phyloP scores from a whole-genome alignment of 2,329 filamentous ascomycete genomes.

The Aureobasidium pullulans region DNA sequence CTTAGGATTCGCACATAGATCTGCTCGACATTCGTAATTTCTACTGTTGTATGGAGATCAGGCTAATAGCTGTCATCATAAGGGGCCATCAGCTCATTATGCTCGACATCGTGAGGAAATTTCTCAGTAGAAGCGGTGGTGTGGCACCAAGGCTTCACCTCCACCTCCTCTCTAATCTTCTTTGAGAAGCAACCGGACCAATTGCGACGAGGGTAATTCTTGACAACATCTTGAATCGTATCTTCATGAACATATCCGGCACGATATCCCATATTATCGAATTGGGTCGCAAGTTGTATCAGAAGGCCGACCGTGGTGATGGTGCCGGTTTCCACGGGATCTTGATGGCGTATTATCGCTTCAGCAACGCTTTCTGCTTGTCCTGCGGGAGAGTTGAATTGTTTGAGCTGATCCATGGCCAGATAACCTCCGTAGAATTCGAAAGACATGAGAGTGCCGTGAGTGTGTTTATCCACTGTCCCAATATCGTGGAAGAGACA shows the following conservation, averaged over 20 bases:
- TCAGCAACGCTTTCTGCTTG: slow-evolving; percentile 65
- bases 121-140: slow-evolving; percentile 11
- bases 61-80: slow-evolving; percentile 16
- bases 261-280: slow-evolving; percentile 24
- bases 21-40: too few species aligned
- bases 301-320: slow-evolving; percentile 23
- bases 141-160: slow-evolving; percentile 25
- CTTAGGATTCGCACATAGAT: too few species aligned
- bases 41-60: neutral
- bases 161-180: slow-evolving; percentile 22
- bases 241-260: slow-evolving; percentile 19
- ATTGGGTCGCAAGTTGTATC: slow-evolving; percentile 23
- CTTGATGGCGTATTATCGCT: slow-evolving; percentile 65
- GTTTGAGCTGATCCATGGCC: slow-evolving; percentile 48
- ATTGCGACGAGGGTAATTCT: slow-evolving; percentile 20
- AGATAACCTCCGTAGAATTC: slow-evolving; percentile 61
- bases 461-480: slow-evolving; percentile 51
- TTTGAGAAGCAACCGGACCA: slow-evolving; percentile 24
- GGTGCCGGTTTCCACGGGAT: slow-evolving; percentile 30
- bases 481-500: slow-evolving; percentile 69
- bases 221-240: slow-evolving; percentile 22
- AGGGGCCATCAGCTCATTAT: slow-evolving; percentile 23
- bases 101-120: slow-evolving; percentile 22
- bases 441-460: slow-evolving; percentile 57
- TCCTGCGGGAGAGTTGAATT: slow-evolving; percentile 38